Conservation (phyloP, 78 protist species). For the Creolimax fragrantissima region DNA sequence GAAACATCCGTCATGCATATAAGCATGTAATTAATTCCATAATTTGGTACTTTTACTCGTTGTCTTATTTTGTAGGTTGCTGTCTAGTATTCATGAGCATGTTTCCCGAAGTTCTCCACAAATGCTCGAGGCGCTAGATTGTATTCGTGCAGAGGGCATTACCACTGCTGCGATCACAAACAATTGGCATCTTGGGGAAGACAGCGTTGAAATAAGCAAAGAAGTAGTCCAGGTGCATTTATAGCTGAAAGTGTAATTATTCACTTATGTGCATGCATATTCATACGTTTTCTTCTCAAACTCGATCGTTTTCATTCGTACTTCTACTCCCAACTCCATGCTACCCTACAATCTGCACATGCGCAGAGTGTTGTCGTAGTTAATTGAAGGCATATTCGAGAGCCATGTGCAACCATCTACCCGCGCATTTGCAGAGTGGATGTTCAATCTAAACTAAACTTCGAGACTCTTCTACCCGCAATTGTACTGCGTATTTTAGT, state of each 20-base stretch:
- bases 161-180: background rate
- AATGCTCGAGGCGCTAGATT: background rate
- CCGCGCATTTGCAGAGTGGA: no score
- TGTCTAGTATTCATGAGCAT: background rate
- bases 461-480: no score
- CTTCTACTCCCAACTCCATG: background rate
- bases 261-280: no score
- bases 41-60: no score
- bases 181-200: background rate
- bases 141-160: background rate
- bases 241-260: no score
- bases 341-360: background rate
- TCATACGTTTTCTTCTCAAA: background rate
- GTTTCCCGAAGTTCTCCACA: background rate
- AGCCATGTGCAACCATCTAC: no score
- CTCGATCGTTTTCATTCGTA: background rate
- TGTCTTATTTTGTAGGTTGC: no score
- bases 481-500: no score
- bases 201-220: background rate
- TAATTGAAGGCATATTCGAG: no score
- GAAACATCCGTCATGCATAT: no score
- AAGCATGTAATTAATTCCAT: no score
- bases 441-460: no score
- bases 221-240: background rate
- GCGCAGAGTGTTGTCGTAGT: background rate